Evolutionary conservation across 2,329 filamentous ascomycete species (phyloP), one percentile per base, ranked within the genome.

Genomic region (Peltaster fructicola): DNA sequence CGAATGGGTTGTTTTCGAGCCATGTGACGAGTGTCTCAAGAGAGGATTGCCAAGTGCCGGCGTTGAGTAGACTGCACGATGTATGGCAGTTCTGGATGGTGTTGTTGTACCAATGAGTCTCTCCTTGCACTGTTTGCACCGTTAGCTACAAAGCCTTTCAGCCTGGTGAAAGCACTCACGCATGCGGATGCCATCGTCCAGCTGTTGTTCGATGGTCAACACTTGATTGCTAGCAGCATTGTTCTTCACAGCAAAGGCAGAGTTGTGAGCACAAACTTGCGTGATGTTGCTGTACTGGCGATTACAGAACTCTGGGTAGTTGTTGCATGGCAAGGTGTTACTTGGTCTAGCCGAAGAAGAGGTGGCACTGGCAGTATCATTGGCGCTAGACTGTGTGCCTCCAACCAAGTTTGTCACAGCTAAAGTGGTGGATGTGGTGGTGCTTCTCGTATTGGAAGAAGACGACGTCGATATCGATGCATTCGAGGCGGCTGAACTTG

Each of bases 241-340:
- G 37, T 74, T 74, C 9, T 60, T 47, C 6, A 65, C 58, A 19
- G 73, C 62, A 45, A 90, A 90, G 7, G 78, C 77, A 20, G 76
- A 80, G 56, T 90, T 90, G 54, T 90, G 80, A 10, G 73, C 71
- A 11, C 66, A 70, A 2, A 90, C 65, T 40, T 77, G 62, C 29
- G 78, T 84, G 49, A 88, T 73, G 48, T 88, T 84, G 59, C 73
- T 70, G 51, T 82, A 90, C 38, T 68, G 72, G 30, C 78, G 67
- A 5, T 52, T 53, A 56, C 80, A 90, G 40, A 88, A 71, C 50
- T 85, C 77, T 13, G 73, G 41, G 23, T 41, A 46, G 47, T 71
- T 70, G 51, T 90, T 90, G 59, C 80, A 90, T 4, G 77, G 71
- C 30, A 70, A 69, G 0, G 76, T 84, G 48, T 84, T 85, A 22